These are phyloP conservation scores for Colletotrichum caudatum DNA, from an alignment of 2,329 filamentous ascomycete species.

Conservation along the genomic window DNA sequence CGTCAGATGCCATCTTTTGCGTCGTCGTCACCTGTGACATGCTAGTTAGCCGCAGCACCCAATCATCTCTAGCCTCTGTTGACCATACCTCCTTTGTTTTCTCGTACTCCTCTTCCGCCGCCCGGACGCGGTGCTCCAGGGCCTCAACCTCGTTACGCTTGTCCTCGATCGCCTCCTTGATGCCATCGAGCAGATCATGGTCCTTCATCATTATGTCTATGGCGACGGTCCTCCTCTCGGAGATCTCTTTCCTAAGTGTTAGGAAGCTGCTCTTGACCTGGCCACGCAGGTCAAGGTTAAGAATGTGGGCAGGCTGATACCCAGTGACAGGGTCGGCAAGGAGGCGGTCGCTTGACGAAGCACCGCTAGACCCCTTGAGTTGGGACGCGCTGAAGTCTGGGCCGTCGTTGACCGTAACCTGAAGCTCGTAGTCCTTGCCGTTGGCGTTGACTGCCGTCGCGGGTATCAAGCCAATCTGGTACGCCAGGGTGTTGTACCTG, in stretches of 20 bases:
- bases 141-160: slow-evolving; percentile 93
- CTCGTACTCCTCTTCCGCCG: slow-evolving; percentile 93
- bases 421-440: slow-evolving; percentile 85
- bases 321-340: slow-evolving; percentile 85
- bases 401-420: slow-evolving; percentile 81
- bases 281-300: slow-evolving; percentile 89
- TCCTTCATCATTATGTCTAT: slow-evolving; percentile 95
- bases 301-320: slow-evolving; percentile 88
- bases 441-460: slow-evolving; percentile 86
- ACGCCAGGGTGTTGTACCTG: slow-evolving; percentile 92
- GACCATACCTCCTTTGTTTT: slow-evolving; percentile 81
- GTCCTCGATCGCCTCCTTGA: slow-evolving; percentile 97
- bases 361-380: slow-evolving; percentile 52
- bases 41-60: background rate
- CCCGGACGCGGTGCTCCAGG: slow-evolving; percentile 86
- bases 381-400: slow-evolving; percentile 79
- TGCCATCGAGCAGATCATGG: slow-evolving; percentile 91
- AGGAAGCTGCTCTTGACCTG: slow-evolving; percentile 84
- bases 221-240: slow-evolving; percentile 84
- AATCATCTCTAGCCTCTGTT: background rate
- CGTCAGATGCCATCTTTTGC: slow-evolving; percentile 88
- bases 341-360: slow-evolving; percentile 77
- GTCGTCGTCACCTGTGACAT: slow-evolving; percentile 73
- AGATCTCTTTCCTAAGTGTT: slow-evolving; percentile 86
- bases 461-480: slow-evolving; percentile 93